phyloP scores from a whole-genome alignment of 768 basidiomycete genomes.

The Suillus decipiens region DNA sequence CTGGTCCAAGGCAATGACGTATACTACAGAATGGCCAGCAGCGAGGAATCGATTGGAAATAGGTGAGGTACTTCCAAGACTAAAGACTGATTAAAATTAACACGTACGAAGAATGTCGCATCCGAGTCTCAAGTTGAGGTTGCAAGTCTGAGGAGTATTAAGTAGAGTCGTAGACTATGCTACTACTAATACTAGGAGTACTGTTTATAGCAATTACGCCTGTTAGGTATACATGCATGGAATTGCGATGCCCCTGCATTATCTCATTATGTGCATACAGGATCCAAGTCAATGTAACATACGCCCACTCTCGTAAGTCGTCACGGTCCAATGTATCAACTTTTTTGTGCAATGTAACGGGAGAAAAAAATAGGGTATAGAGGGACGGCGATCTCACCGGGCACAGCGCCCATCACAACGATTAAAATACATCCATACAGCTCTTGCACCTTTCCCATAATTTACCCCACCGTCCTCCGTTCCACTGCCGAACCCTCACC shows the following conservation, averaged over 20 bases:
- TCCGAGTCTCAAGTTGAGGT: neutral
- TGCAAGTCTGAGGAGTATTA: neutral
- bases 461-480: conserved; percentile 64
- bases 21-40: neutral
- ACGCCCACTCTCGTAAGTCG: neutral
- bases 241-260: neutral
- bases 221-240: neutral
- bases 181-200: neutral
- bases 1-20: neutral
- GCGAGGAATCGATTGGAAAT: neutral
- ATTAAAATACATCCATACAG: conserved; percentile 68
- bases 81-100: neutral
- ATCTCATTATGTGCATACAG: neutral
- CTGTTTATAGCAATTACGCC: neutral
- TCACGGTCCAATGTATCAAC: neutral
- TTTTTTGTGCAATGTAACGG: neutral
- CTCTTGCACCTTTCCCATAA: conserved; percentile 62
- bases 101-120: neutral
- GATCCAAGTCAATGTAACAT: neutral
- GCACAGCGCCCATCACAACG: neutral
- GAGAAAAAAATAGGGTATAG: neutral
- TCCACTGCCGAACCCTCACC: conserved; percentile 68
- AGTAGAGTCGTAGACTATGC: neutral
- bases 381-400: neutral
- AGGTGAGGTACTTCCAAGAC: neutral